Base-by-base conservation (phyloP, 768 basidiomycete genomes). In the Termitomyces sp. region DNA sequence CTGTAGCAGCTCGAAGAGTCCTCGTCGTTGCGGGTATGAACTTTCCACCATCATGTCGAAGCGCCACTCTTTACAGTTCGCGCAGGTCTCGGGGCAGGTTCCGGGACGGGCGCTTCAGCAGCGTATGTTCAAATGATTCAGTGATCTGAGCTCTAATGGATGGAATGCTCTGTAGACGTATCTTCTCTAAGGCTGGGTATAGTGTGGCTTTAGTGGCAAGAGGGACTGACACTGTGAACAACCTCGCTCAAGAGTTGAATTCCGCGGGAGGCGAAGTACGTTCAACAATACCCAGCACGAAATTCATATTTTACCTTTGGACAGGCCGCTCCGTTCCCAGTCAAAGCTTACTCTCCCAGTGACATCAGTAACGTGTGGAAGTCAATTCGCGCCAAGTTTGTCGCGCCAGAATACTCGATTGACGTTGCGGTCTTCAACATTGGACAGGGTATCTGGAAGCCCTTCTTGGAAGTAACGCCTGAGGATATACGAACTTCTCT, bases 371-470 rank as follows among this genome's bases (percentile, higher is more conserved):
- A 76, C 2, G 77, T 75, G 5, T 86, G 84, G 71, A 59, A 64
- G 4, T 66, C 73, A 16, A 75, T 86, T 63, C 79, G 78, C 37
- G 51, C 67, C 14, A 73, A 63, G 7, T 86, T 76, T 63, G 72
- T 79, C 0, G 72, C 74, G 48, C 78, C 83, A 3, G 68, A 76
- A 31, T 79, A 77, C 59, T 73, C 72, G 29, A 76, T 89, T 41
- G 81, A 81, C 13, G 84, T 77, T 2, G 86, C 86, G 1, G 63
- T 90, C 13, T 90, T 81, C 72, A 90, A 90, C 64, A 79, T 75
- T 2, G 86, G 74, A 0, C 67, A 78, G 34, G 78, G 77, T 3
- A 68, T 83, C 13, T 88, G 82, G 78, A 88, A 87, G 69, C 78
- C 79, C 2, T 90, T 90, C 76, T 71, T 90, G 27, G 77, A 86